Conservation (phyloP, 345 rosid genomes). For the Pugionium cornutum region DNA sequence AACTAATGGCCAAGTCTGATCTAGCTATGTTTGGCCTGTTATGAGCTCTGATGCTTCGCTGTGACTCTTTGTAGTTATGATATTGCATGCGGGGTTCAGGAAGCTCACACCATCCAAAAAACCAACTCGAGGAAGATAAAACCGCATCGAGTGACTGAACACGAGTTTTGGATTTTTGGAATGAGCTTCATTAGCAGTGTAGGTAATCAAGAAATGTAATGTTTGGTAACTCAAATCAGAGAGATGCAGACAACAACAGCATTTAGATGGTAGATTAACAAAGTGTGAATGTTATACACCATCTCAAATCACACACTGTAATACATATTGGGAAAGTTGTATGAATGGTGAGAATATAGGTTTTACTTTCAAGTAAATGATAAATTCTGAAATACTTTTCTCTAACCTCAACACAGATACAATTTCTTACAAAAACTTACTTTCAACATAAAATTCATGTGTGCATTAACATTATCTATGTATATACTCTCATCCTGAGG, state of each 20-base stretch:
- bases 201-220: not conserved
- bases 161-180: constrained; percentile 9
- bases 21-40: not conserved
- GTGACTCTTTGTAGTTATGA: constrained; percentile 48
- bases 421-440: constrained; percentile 2
- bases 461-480: not conserved
- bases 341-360: constrained; percentile 2
- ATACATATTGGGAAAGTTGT: not conserved
- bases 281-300: constrained; percentile 22
- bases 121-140: constrained; percentile 46
- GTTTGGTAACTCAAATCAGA: not conserved
- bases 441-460: not conserved
- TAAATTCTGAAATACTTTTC: not conserved
- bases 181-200: constrained; percentile 28
- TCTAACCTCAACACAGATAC: not conserved
- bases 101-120: constrained; percentile 67
- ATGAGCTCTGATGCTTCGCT: constrained; percentile 1
- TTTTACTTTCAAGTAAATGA: not conserved
- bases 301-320: constrained; percentile 10
- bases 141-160: not conserved
- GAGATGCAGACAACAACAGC: not conserved
- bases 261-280: constrained; percentile 21
- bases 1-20: not conserved
- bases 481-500: constrained; percentile 25
- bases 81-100: constrained; percentile 79